Percentiles rank a stretch among this genome's conserved stretches.
These are phyloP conservation scores for Tubosaeta sp. DNA, from an alignment of 768 basidiomycete species.

Conservation along the genomic window DNA sequence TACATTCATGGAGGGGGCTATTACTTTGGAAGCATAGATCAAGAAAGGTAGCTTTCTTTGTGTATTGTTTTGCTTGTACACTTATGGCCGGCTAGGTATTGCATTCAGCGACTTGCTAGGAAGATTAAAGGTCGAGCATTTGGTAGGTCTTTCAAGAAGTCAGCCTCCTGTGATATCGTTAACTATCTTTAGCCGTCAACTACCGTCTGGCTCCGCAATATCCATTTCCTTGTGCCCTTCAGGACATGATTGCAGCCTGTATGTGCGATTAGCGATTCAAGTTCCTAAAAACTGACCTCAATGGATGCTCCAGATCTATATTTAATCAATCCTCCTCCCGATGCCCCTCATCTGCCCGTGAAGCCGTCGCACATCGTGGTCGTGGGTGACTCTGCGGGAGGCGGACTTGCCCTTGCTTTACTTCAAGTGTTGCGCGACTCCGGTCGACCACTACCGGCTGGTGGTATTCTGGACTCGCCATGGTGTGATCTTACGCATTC, in stretches of 20 bases:
- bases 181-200: constrained; percentile 54
- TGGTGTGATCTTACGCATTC: constrained; percentile 96
- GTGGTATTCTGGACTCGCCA: constrained; percentile 85
- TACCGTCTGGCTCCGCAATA: constrained; percentile 94
- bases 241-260: constrained; percentile 89
- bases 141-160: constrained; percentile 37
- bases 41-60: constrained; percentile 49
- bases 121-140: constrained; percentile 93
- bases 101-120: constrained; percentile 79
- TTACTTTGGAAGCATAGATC: constrained; percentile 78
- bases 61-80: constrained; percentile 1
- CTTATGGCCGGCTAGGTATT: constrained; percentile 42
- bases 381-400: constrained; percentile 92
- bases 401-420: constrained; percentile 77
- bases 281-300: not conserved
- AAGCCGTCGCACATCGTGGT: constrained; percentile 79
- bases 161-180: not conserved
- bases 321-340: constrained; percentile 82
- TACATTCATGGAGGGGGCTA: constrained; percentile 84
- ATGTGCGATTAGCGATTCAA: constrained; percentile 18
- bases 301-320: constrained; percentile 59
- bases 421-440: constrained; percentile 86
- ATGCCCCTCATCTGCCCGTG: constrained; percentile 72
- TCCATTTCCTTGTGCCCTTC: constrained; percentile 90
- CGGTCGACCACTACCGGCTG: constrained; percentile 78